Percentiles rank a stretch among this genome's conserved stretches.
Conservation (phyloP, 1,284 basidiomycete genomes). For the Schizophyllum commune region DNA sequence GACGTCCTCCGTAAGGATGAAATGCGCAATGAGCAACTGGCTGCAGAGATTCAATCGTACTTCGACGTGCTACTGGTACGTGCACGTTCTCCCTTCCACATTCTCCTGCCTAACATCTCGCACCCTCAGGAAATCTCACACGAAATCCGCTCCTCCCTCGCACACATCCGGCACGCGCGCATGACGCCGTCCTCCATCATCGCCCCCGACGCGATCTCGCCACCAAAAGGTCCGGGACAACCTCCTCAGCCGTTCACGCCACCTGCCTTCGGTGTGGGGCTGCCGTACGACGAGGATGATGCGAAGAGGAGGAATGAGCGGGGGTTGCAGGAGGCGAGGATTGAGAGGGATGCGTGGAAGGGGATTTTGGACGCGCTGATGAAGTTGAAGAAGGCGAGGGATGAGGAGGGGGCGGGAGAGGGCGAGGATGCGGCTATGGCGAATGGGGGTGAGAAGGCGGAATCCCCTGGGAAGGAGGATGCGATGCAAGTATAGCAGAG, state of each 20-base stretch:
- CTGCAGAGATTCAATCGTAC: constrained; percentile 75
- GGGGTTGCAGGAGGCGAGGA: constrained; percentile 69
- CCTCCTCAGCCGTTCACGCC: constrained; percentile 56
- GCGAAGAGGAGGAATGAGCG: constrained; percentile 30
- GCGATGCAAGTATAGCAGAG: constrained; percentile 10
- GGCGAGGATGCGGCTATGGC: constrained; percentile 3
- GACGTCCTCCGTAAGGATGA: constrained; percentile 39
- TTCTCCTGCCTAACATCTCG: too few species aligned
- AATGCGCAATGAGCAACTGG: constrained; percentile 76
- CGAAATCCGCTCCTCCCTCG: constrained; percentile 66
- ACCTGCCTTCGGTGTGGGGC: constrained; percentile 67
- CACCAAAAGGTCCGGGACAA: not conserved
- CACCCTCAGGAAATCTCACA: constrained; percentile 64
- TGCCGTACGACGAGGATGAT: constrained; percentile 32
- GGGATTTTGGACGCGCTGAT: constrained; percentile 60
- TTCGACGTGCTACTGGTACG: constrained; percentile 74
- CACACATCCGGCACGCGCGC: constrained; percentile 73
- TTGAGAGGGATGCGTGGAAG: constrained; percentile 70
- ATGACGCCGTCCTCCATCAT: constrained; percentile 77
- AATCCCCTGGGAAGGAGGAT: too few species aligned
- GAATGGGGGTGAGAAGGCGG: not conserved
- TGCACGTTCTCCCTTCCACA: constrained; percentile 11
- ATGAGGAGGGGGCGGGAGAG: constrained; percentile 4
- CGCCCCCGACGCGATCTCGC: constrained; percentile 35
- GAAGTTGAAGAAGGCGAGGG: constrained; percentile 46